phyloP scores from a whole-genome alignment of 2,329 filamentous ascomycete genomes.

The Fusarium sp. region DNA sequence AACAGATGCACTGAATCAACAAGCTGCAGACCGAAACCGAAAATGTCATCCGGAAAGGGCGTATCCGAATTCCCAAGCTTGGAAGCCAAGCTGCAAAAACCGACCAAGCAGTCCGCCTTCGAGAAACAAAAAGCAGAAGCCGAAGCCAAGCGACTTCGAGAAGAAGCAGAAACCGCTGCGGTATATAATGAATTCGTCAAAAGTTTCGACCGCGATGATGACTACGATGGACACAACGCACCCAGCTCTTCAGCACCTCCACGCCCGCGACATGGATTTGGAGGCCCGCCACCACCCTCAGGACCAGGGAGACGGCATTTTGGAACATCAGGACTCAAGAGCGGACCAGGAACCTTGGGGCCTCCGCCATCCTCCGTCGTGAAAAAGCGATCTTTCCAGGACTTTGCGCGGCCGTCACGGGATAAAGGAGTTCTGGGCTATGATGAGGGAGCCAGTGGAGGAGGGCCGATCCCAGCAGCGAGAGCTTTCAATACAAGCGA shows the following conservation, averaged over 20 bases:
- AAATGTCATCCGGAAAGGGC: constrained; percentile 62
- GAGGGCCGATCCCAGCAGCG: constrained; percentile 67
- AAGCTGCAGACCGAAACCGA: constrained; percentile 10
- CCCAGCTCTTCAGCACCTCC: constrained; percentile 22
- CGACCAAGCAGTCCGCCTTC: constrained; percentile 86
- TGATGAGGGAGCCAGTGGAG: constrained; percentile 47
- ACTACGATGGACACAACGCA: constrained; percentile 47
- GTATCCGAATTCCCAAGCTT: constrained; percentile 74
- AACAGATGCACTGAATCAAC: constrained; percentile 21
- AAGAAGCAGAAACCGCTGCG: constrained; percentile 87
- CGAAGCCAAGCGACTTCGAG: constrained; percentile 85
- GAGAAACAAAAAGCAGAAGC: constrained; percentile 90
- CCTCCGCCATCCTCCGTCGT: constrained; percentile 60
- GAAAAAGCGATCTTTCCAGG: constrained; percentile 64
- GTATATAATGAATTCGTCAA: constrained; percentile 90
- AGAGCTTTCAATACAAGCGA: constrained; percentile 78
- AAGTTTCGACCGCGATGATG: constrained; percentile 73
- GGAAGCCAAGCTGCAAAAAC: constrained; percentile 80
- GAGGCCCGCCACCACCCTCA: constrained; percentile 39
- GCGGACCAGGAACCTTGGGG: constrained; percentile 71
- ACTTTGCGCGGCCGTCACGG: constrained; percentile 52
- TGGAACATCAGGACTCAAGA: constrained; percentile 64
- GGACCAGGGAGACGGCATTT: constrained; percentile 70
- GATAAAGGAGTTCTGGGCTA: constrained; percentile 50
- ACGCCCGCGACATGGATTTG: constrained; percentile 44